A percentile compares a stretch with the other conserved stretches of the same genome.
Evolutionary conservation across 2,329 filamentous ascomycete species (phyloP).

Genomic region (Chaetomiaceae sp.): DNA sequence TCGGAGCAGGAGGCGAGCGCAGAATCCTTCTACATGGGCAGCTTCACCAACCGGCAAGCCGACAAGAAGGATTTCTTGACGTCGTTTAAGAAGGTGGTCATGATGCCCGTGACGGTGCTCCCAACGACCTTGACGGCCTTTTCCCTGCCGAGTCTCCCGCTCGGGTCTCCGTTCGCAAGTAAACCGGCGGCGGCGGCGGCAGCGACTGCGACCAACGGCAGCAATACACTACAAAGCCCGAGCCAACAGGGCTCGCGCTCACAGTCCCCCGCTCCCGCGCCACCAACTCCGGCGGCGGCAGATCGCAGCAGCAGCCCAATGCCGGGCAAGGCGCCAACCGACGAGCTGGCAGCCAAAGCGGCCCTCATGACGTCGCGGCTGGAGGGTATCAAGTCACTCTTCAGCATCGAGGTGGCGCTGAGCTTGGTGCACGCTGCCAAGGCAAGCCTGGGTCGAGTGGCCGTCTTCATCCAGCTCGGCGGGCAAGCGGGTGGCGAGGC

Average conservation of each 20-base stretch:
- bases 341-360: slow-evolving; percentile 93
- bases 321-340: slow-evolving; percentile 66
- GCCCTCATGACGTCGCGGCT: slow-evolving; percentile 92
- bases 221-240: slow-evolving; percentile 29
- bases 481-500: slow-evolving; percentile 79
- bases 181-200: slow-evolving; percentile 33
- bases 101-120: slow-evolving; percentile 94
- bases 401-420: slow-evolving; percentile 92
- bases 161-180: slow-evolving; percentile 53
- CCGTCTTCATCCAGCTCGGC: slow-evolving; percentile 74
- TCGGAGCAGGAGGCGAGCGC: slow-evolving; percentile 85
- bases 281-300: slow-evolving; percentile 22
- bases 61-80: slow-evolving; percentile 95
- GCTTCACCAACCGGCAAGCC: slow-evolving; percentile 87
- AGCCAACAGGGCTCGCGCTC: slow-evolving; percentile 44
- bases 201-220: slow-evolving; percentile 25
- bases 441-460: slow-evolving; percentile 76
- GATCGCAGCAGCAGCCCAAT: slow-evolving; percentile 42
- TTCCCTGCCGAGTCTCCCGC: slow-evolving; percentile 55
- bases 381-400: slow-evolving; percentile 90
- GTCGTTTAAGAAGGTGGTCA: slow-evolving; percentile 97
- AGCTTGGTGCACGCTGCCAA: slow-evolving; percentile 87
- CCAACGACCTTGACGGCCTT: slow-evolving; percentile 48
- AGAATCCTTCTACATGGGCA: slow-evolving; percentile 94
- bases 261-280: slow-evolving; percentile 40